Evolutionary conservation across 345 rosid species (phyloP).

Genomic region (Euphorbia tirucalli): DNA sequence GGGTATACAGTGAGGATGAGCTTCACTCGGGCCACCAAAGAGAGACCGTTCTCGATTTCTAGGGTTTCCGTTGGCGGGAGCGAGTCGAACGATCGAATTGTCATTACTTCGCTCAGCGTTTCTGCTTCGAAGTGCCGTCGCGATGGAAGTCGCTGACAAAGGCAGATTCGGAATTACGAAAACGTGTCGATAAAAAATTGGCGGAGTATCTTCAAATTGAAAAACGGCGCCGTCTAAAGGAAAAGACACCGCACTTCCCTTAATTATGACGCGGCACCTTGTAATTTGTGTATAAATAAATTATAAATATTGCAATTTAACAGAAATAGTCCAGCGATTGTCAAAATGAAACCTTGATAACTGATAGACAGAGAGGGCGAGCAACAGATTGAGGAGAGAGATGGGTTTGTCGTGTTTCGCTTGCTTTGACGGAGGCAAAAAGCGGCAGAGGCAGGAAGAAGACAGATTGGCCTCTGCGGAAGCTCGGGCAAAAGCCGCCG

Average conservation of each 20-base stretch:
- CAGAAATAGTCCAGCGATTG: not conserved
- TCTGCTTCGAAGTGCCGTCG: not conserved
- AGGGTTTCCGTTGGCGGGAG: constrained; percentile 55
- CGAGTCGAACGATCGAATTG: constrained; percentile 55
- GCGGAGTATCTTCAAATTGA: not conserved
- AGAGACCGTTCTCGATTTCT: constrained; percentile 63
- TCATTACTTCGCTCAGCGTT: constrained; percentile 16
- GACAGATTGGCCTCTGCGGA: constrained; percentile 72
- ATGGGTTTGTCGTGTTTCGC: constrained; percentile 61
- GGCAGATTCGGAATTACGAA: not conserved
- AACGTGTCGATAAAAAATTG: not conserved
- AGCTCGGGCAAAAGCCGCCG: constrained; percentile 96
- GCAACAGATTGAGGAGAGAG: not conserved
- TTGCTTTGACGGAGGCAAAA: constrained; percentile 65
- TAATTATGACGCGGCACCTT: not conserved
- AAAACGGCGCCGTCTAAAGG: not conserved
- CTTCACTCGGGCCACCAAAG: constrained; percentile 67
- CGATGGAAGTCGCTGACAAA: not conserved
- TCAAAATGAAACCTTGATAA: not conserved
- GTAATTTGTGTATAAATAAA: not conserved
- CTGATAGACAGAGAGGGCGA: not conserved
- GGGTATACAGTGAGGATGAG: constrained; percentile 65
- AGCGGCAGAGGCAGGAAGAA: constrained; percentile 59
- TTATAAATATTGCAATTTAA: not conserved
- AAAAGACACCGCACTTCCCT: constrained; percentile 4